Percentiles rank a stretch among this genome's conserved stretches.
Conservation (phyloP, 768 basidiomycete species). For the Aureoboletus auriporus region DNA sequence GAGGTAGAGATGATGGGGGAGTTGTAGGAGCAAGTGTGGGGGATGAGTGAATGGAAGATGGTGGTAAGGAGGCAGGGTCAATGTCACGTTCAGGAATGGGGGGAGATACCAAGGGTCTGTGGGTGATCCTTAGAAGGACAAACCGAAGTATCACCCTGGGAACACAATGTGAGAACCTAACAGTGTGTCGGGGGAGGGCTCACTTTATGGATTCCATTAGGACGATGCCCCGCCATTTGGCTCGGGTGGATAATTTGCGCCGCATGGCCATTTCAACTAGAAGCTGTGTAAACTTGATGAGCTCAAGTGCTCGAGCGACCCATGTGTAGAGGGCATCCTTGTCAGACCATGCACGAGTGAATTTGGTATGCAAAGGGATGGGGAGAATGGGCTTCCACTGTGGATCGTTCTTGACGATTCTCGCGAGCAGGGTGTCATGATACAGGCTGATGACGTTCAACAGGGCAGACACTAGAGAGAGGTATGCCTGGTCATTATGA, state of each 20-base stretch:
- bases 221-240: conserved; percentile 74
- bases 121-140: conserved; percentile 67
- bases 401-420: conserved; percentile 57
- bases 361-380: conserved; percentile 76
- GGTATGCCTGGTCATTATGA: conserved; percentile 12
- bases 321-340: conserved; percentile 70
- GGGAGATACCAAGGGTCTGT: conserved; percentile 68
- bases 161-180: conserved; percentile 9
- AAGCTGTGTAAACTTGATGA: conserved; percentile 78
- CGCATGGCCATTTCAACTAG: conserved; percentile 86
- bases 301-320: conserved; percentile 69
- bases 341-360: conserved; percentile 84
- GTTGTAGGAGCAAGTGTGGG: conserved; percentile 61
- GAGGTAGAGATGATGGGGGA: conserved; percentile 49
- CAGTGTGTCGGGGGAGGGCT: conserved; percentile 20
- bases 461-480: conserved; percentile 69
- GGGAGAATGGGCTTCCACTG: conserved; percentile 76
- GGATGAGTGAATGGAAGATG: conserved; percentile 49
- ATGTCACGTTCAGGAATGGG: conserved; percentile 87
- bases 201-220: conserved; percentile 84
- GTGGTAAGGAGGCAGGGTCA: conserved; percentile 66
- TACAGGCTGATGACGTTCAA: conserved; percentile 89
- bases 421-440: conserved; percentile 87
- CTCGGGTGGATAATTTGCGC: conserved; percentile 60
- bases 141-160: conserved; percentile 72